Evolutionary conservation across 2,329 filamentous ascomycete genomes (phyloP).

Genomic region (Neopestalotiopsis rosae): DNA sequence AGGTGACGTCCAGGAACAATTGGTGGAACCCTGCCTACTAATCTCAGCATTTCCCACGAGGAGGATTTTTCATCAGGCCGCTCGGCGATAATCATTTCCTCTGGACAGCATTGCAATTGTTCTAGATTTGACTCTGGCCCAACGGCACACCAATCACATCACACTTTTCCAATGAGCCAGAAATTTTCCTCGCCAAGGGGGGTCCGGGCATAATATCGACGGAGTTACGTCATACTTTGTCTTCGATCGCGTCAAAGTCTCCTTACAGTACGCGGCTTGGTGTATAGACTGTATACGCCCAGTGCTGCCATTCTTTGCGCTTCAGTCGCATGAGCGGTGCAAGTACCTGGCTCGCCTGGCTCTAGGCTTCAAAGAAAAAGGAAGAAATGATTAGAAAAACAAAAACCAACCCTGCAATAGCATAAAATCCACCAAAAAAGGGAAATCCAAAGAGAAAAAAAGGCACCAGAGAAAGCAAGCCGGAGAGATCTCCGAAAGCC

Average conservation of each 20-base stretch:
- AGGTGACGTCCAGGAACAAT: background rate
- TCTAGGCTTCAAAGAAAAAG: background rate
- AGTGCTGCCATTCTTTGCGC: background rate
- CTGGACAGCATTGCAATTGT: background rate
- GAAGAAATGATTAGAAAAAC: background rate
- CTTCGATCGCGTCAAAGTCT: slow-evolving; percentile 7
- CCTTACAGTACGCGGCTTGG: slow-evolving; percentile 10
- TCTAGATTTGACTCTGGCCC: slow-evolving; percentile 14
- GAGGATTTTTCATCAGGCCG: background rate
- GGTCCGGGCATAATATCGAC: slow-evolving; percentile 21
- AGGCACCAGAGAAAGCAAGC: background rate
- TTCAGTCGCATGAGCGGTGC: background rate
- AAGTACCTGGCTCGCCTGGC: background rate
- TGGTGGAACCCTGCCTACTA: background rate
- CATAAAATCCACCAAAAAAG: background rate
- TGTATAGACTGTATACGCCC: background rate
- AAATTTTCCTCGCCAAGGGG: slow-evolving; percentile 20
- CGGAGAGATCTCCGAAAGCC: background rate
- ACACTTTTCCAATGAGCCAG: slow-evolving; percentile 14
- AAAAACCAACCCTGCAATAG: background rate
- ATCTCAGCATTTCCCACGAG: background rate
- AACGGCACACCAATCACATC: slow-evolving; percentile 17
- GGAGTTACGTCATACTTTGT: slow-evolving; percentile 23
- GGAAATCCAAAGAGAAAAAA: background rate
- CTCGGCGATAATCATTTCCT: slow-evolving; percentile 3